phyloP scores from a whole-genome alignment of 306 rosid genomes.

The Sphenostylis stenocarpa region DNA sequence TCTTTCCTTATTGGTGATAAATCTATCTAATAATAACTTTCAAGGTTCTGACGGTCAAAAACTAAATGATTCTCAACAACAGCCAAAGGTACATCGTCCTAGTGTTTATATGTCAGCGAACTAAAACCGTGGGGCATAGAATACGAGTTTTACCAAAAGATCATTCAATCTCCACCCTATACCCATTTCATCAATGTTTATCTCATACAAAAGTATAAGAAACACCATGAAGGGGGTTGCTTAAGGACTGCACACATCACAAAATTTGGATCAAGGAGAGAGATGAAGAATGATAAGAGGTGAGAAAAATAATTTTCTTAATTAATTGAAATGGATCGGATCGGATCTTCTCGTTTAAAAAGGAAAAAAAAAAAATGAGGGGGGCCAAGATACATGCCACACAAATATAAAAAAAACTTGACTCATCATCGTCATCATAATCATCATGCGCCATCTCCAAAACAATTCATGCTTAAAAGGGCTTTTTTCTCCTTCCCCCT shows the following conservation, averaged over 20 bases:
- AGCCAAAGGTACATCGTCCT: not conserved
- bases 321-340: constrained; percentile 42
- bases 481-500: not conserved
- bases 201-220: not conserved
- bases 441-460: constrained; percentile 20
- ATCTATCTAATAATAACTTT: constrained; percentile 3
- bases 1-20: constrained; percentile 16
- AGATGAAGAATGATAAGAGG: not conserved
- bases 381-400: constrained; percentile 24
- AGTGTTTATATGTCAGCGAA: constrained; percentile 28
- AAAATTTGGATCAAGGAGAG: not conserved
- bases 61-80: not conserved
- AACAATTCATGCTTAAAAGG: constrained; percentile 5
- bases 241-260: not conserved
- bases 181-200: not conserved
- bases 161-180: not conserved
- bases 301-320: constrained; percentile 35
- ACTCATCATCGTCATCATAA: constrained; percentile 21
- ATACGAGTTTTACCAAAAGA: not conserved
- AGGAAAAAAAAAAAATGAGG: constrained; percentile 37
- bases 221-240: not conserved
- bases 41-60: constrained; percentile 31
- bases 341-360: constrained; percentile 44
- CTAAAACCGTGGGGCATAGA: constrained; percentile 19
- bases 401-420: constrained; percentile 30